These are phyloP conservation scores for Penicillium roqueforti DNA, from an alignment of 495 filamentous ascomycete species.

Conservation along the genomic window DNA sequence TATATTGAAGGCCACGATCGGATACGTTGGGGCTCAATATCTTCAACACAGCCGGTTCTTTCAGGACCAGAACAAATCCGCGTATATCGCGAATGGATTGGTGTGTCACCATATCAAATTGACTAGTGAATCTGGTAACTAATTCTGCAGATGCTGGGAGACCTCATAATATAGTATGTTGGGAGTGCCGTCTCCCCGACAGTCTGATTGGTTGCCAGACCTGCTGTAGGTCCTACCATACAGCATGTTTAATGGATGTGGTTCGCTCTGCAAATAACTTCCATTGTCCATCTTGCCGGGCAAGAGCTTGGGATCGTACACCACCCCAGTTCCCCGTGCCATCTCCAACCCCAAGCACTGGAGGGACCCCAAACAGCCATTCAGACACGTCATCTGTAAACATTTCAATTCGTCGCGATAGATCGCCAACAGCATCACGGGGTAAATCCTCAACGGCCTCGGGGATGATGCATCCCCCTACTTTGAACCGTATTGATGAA, in stretches of 20 bases:
- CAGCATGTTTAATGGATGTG: conserved; percentile 20
- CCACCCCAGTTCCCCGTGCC: conserved; percentile 15
- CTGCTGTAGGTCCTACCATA: conserved; percentile 37
- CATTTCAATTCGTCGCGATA: neutral
- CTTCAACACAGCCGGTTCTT: conserved; percentile 6
- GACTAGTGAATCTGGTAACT: neutral
- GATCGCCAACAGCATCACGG: neutral
- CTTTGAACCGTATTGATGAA: neutral
- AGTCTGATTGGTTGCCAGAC: conserved; percentile 29
- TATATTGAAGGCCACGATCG: conserved; percentile 15
- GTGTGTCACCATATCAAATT: conserved; percentile 9
- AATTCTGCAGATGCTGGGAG: conserved; percentile 21
- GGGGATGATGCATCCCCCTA: neutral
- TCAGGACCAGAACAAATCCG: conserved; percentile 19
- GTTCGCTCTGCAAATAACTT: conserved; percentile 13
- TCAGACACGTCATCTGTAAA: conserved; percentile 3
- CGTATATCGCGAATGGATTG: conserved; percentile 33
- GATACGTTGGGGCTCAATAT: conserved; percentile 7
- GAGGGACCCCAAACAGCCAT: conserved; percentile 8
- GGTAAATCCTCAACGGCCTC: neutral
- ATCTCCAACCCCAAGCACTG: conserved; percentile 12
- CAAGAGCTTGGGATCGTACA: conserved; percentile 24
- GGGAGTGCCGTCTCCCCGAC: conserved; percentile 25
- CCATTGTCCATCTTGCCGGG: conserved; percentile 26
- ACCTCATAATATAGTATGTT: conserved; percentile 35